Conservation (phyloP, 169 alveolate genomes). For the Plasmodium chabaudi region DNA sequence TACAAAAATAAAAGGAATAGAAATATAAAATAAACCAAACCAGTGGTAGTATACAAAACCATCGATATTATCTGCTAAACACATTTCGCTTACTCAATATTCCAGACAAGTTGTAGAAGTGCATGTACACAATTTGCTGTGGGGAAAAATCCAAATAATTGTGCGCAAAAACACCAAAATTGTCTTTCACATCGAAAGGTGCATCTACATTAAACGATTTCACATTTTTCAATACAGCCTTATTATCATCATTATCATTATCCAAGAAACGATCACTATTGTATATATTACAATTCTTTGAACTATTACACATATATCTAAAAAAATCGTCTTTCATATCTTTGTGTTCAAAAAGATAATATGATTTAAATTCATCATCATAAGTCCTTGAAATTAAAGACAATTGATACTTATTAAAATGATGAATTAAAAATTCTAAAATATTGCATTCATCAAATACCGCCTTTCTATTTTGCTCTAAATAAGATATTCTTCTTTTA, state of each 20-base stretch:
- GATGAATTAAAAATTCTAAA: constrained; percentile 42
- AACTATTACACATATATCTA: constrained; percentile 33
- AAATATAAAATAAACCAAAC: not conserved
- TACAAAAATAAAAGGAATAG: constrained; percentile 4
- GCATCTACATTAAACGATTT: not conserved
- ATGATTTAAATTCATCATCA: constrained; percentile 4
- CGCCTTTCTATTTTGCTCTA: not conserved
- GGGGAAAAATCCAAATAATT: constrained; percentile 8
- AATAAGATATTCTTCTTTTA: constrained; percentile 45
- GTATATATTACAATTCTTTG: constrained; percentile 26
- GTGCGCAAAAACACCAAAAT: constrained; percentile 20
- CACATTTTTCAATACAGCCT: too few species aligned
- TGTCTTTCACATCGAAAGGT: constrained; percentile 14
- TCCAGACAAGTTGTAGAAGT: constrained; percentile 38
- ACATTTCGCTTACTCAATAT: constrained; percentile 16
- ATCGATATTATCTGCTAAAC: too few species aligned
- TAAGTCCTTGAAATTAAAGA: constrained; percentile 16
- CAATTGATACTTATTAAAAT: constrained; percentile 51
- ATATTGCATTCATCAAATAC: constrained; percentile 39
- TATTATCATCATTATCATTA: not conserved
- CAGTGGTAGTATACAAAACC: too few species aligned
- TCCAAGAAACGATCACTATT: not conserved
- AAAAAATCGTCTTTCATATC: constrained; percentile 37
- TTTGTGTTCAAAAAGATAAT: constrained; percentile 16
- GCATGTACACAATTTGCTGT: constrained; percentile 14